These are phyloP conservation scores for Rachicladosporium sp. DNA, from an alignment of 2,329 filamentous ascomycete species.

Conservation along the genomic window DNA sequence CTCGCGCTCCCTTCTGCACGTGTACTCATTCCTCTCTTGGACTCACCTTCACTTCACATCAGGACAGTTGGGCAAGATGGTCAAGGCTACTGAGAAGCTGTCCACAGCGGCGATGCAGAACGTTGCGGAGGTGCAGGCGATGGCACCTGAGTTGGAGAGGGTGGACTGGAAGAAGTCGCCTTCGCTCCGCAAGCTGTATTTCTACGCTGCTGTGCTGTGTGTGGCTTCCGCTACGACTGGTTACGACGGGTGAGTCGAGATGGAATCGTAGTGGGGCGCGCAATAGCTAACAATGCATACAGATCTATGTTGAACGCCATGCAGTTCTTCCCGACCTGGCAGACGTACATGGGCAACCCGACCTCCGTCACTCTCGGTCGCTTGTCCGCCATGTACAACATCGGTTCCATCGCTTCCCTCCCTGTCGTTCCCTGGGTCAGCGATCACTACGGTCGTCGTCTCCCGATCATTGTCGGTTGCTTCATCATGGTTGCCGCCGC, in stretches of 20 bases:
- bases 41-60: no score
- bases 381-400: slow-evolving; percentile 13
- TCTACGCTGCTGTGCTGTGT: slow-evolving; percentile 9
- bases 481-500: slow-evolving; percentile 6
- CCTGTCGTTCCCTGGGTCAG: slow-evolving; percentile 12
- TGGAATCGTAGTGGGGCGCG: no score
- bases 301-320: slow-evolving; percentile 7
- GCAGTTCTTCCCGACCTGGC: slow-evolving; percentile 15
- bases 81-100: no score
- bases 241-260: slow-evolving; percentile 15
- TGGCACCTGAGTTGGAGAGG: slow-evolving; percentile 5
- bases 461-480: slow-evolving; percentile 6
- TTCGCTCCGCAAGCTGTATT: slow-evolving; percentile 10
- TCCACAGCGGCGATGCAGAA: no score
- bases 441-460: slow-evolving; percentile 15
- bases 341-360: slow-evolving; percentile 13
- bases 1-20: no score
- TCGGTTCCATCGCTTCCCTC: slow-evolving; percentile 15
- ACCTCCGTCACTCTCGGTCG: slow-evolving; percentile 18
- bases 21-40: no score
- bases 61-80: no score
- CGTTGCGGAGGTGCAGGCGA: slow-evolving; percentile 5
- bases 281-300: neutral
- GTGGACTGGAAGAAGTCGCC: slow-evolving; percentile 8
- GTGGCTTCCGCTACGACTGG: slow-evolving; percentile 14